A percentile compares a stretch with the other conserved stretches of the same genome.
Evolutionary conservation across 2,329 filamentous ascomycete species (phyloP).

Genomic region (Nigrospora sphaerica): DNA sequence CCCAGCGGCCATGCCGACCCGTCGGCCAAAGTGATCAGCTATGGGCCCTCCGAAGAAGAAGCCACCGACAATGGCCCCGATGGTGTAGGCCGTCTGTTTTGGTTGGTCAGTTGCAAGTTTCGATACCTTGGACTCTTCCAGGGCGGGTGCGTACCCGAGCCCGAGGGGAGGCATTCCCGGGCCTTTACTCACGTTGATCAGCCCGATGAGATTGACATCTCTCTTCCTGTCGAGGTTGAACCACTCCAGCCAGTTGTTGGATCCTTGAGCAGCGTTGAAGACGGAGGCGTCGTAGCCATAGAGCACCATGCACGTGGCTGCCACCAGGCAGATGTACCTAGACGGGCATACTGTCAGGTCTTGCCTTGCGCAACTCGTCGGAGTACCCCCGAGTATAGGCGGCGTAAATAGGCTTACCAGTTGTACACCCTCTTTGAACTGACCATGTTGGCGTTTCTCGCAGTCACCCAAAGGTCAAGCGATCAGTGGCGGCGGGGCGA

Average conservation of each 20-base stretch:
- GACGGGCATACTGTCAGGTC: neutral
- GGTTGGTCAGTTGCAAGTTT: too few species aligned
- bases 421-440: conserved; percentile 34
- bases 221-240: conserved; percentile 43
- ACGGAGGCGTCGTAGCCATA: conserved; percentile 71
- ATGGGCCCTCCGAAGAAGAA: conserved; percentile 62
- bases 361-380: neutral
- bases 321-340: conserved; percentile 63
- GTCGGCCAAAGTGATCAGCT: conserved; percentile 54
- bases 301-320: conserved; percentile 67
- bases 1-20: conserved; percentile 58
- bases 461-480: neutral
- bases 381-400: neutral
- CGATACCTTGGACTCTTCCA: too few species aligned
- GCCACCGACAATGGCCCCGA: conserved; percentile 62
- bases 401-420: conserved; percentile 23
- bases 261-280: conserved; percentile 66
- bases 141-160: too few species aligned
- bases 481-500: too few species aligned
- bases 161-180: too few species aligned
- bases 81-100: conserved; percentile 53
- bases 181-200: conserved; percentile 38
- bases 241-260: conserved; percentile 57
- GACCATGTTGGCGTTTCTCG: conserved; percentile 20
- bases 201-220: conserved; percentile 37